A percentile compares a stretch with the other conserved stretches of the same genome.
Evolutionary conservation across 208 protist species (phyloP).

Genomic region (Crithidia brevicula): DNA sequence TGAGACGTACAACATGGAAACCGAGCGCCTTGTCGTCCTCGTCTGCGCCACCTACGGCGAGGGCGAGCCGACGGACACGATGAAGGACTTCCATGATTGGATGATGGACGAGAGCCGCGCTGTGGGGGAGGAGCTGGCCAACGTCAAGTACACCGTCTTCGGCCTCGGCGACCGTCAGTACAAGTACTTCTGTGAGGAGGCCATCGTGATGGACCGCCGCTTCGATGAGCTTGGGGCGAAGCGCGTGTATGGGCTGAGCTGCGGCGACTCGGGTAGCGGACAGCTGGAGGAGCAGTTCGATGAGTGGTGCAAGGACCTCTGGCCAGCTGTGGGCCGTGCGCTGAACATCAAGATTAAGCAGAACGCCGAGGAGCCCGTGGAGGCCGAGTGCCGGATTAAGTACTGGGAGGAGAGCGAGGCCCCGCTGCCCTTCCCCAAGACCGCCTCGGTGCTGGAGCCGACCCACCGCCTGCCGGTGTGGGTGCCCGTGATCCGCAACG

Average conservation of each 20-base stretch:
- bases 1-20: slow-evolving; percentile 56
- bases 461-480: slow-evolving; percentile 87
- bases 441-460: slow-evolving; percentile 86
- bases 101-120: slow-evolving; percentile 72
- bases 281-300: slow-evolving; percentile 91
- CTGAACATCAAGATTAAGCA: slow-evolving; percentile 79
- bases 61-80: slow-evolving; percentile 91
- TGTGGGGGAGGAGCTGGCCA: slow-evolving; percentile 60
- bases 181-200: slow-evolving; percentile 90
- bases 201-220: slow-evolving; percentile 84
- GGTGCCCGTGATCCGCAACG: slow-evolving; percentile 69
- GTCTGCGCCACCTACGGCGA: slow-evolving; percentile 92
- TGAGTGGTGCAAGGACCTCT: slow-evolving; percentile 84
- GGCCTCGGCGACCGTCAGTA: slow-evolving; percentile 92
- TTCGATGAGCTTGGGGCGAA: slow-evolving; percentile 87
- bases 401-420: slow-evolving; percentile 82
- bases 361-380: slow-evolving; percentile 66
- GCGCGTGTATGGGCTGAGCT: slow-evolving; percentile 81
- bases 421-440: slow-evolving; percentile 85
- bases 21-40: slow-evolving; percentile 74
- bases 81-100: slow-evolving; percentile 88
- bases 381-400: slow-evolving; percentile 84
- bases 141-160: slow-evolving; percentile 90
- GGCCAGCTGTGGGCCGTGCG: slow-evolving; percentile 74
- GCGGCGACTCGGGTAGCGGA: slow-evolving; percentile 75